Evolutionary conservation across 1,139 yeast genomes (phyloP), one percentile per base, ranked within the genome.

Genomic region (Saccharomyces hybrid): DNA sequence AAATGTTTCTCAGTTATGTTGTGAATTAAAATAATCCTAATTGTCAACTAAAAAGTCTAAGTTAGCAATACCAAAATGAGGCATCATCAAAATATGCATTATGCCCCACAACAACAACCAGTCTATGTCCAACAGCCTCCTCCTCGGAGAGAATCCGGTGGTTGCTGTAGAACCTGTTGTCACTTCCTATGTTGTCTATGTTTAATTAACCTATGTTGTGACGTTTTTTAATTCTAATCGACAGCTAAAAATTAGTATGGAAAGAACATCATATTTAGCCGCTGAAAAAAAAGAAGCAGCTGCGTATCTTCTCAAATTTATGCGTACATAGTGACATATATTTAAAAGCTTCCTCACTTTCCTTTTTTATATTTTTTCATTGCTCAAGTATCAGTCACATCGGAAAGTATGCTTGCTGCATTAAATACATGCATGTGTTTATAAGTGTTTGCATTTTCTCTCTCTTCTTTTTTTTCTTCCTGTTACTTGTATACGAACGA

Each of bases 111-210:
- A 14, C 38, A 41, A 9, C 58, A 56, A 44, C 58, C 58, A 8
- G 51, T 56, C 8, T 56, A 56, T 48, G 34, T 56, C n/a, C 58
- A 56, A 31, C 58, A 56, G 42, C 57, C 56, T 11, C 55, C 54
- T 13, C 55, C 53, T 28, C 27, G 44, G 9, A 29, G 46, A 16
- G 52, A 46, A 19, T 46, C 38, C 9, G 49, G 38, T 7, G 49
- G 49, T n/a, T 47, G 49, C 32, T 47, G 34, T 7, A 53, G 27
- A 13, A 54, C 57, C 8, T 56, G 58, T 28, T 56, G 57, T 38
- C 54, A 56, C 31, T 49, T 41, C 4, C 32, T 56, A 25, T 27
- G 53, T 26, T 56, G 58, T 46, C 53, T 56, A 32, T 56, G 57
- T 38, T 47, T 47, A n/a, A 28, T 47, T 6, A 31, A 47, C n/a